Evolutionary conservation across 2,329 filamentous ascomycete species (phyloP), one percentile per base, ranked within the genome.

Genomic region (Fusarium aywerte): DNA sequence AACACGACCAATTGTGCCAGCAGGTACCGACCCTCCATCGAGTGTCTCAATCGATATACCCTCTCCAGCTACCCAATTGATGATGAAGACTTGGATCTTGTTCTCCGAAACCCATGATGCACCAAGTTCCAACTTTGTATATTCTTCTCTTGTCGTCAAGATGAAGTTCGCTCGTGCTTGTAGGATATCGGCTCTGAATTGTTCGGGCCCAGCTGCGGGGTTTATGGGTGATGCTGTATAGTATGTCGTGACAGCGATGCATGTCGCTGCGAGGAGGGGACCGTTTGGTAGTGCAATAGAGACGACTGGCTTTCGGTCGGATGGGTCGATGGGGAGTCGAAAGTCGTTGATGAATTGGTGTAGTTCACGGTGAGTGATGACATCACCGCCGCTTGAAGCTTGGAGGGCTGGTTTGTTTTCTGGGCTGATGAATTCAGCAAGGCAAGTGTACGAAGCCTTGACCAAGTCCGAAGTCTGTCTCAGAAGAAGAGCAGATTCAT

Each of bases 171-270:
- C 27, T 21, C 32, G 25, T 1, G 58, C 58, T 23, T 61, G 58
- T 1, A 61, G 32, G 11, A 61, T 61, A 13, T 61, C 58, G 1
- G 58, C 32, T n/a, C 45, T 38, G 27, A 61, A 61, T 15, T 61
- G 58, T 15, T 61, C 58, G 2, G 32, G 18, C 5, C 56, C 58
- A 4, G 58, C 45, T 4, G 58, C 58, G 0, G 58, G 58, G n/a
- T 61, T 61, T 16, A 61, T 61, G 3, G 58, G 58, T 0, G 56
- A 61, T 13, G 56, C 27, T 3, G 32, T 61, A 21, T 61, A 61
- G 33, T 61, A 61, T 20, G 27, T 61, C 2, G 58, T 53, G 1
- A 61, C 45, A 6, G 58, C 58, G 6, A 61, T 31, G 7, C 58
- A 61, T 11, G 58, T 61, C 1, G 58, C 58, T 9, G 58, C 58